Percentiles rank a stretch among this genome's conserved stretches.
These are phyloP conservation scores for Phytophthora hibernalis DNA, from an alignment of 352 stramenopile species.

Conservation along the genomic window DNA sequence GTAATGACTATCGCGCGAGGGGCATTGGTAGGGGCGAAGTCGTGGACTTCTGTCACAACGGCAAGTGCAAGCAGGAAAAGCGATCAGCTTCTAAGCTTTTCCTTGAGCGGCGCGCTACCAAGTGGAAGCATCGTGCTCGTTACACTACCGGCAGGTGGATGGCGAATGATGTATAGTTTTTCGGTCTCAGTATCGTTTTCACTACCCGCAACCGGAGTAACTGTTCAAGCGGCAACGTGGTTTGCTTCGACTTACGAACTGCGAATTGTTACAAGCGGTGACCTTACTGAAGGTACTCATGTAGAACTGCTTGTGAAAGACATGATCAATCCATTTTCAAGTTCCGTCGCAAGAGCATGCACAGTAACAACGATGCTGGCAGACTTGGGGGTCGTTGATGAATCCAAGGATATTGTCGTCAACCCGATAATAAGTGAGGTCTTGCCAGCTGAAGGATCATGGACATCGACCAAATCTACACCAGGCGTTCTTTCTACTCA, in stretches of 20 bases:
- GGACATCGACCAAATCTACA: slow-evolving; percentile 48
- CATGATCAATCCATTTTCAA: slow-evolving; percentile 64
- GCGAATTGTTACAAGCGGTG: slow-evolving; percentile 45
- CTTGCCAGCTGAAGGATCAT: slow-evolving; percentile 38
- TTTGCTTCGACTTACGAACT: slow-evolving; percentile 30
- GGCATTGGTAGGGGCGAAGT: slow-evolving; percentile 39
- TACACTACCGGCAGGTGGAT: slow-evolving; percentile 46
- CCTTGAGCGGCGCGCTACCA: slow-evolving; percentile 54
- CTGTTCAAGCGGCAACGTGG: slow-evolving; percentile 45
- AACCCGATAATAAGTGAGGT: slow-evolving; percentile 49
- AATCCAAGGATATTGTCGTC: slow-evolving; percentile 47
- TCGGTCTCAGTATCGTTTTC: slow-evolving; percentile 40
- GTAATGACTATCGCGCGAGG: slow-evolving; percentile 52
- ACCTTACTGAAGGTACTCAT: slow-evolving; percentile 41
- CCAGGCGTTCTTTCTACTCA: slow-evolving; percentile 62
- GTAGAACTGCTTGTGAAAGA: slow-evolving; percentile 53
- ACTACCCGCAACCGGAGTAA: slow-evolving; percentile 39
- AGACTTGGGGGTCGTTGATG: slow-evolving; percentile 56
- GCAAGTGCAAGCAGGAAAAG: slow-evolving; percentile 63
- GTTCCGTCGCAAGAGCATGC: slow-evolving; percentile 21
- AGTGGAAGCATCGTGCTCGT: slow-evolving; percentile 58
- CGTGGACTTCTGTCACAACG: slow-evolving; percentile 46
- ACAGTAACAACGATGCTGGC: slow-evolving; percentile 47
- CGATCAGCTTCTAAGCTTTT: slow-evolving; percentile 52
- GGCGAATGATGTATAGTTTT: slow-evolving; percentile 33